Percentiles rank a stretch among this genome's conserved stretches.
Conservation (phyloP, 129 eudicot species). For the Lonicera japonica region DNA sequence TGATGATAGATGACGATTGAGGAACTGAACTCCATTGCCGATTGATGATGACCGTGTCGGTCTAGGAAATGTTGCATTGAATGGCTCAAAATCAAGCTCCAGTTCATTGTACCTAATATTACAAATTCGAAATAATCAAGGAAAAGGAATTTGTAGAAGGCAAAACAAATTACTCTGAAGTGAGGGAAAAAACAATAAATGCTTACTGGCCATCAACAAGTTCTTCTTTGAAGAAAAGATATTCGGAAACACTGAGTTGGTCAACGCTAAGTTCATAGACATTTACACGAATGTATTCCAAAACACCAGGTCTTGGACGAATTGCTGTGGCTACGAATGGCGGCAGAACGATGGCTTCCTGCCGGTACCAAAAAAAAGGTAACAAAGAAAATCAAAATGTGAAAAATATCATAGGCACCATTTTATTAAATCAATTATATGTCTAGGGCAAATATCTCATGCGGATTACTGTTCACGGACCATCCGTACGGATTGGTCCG, state of each 20-base stretch:
- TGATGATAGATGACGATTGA: constrained; percentile 12
- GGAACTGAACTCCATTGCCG: constrained; percentile 15
- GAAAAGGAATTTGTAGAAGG: background rate
- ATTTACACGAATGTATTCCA: constrained; percentile 9
- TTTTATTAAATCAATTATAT: too few species aligned
- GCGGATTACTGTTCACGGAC: too few species aligned
- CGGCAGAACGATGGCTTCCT: constrained; percentile 11
- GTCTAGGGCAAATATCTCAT: too few species aligned
- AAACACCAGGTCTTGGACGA: constrained; percentile 17
- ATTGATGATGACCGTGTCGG: background rate
- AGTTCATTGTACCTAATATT: constrained; percentile 5
- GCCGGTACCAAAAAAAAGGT: too few species aligned
- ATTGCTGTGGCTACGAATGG: constrained; percentile 8
- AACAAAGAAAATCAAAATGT: too few species aligned
- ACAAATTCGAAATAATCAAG: background rate
- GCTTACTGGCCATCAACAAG: constrained; percentile 9
- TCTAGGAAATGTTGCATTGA: constrained; percentile 9
- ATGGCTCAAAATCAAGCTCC: constrained; percentile 17
- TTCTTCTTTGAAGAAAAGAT: constrained; percentile 11
- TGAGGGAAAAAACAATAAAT: too few species aligned
- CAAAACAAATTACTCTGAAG: background rate
- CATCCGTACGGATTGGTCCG: too few species aligned
- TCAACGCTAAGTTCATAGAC: constrained; percentile 9
- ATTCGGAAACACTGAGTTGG: constrained; percentile 3
- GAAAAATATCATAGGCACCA: too few species aligned